These are phyloP conservation scores for Phaeosphaeriaceae sp. DNA, from an alignment of 2,329 filamentous ascomycete species.

Conservation along the genomic window DNA sequence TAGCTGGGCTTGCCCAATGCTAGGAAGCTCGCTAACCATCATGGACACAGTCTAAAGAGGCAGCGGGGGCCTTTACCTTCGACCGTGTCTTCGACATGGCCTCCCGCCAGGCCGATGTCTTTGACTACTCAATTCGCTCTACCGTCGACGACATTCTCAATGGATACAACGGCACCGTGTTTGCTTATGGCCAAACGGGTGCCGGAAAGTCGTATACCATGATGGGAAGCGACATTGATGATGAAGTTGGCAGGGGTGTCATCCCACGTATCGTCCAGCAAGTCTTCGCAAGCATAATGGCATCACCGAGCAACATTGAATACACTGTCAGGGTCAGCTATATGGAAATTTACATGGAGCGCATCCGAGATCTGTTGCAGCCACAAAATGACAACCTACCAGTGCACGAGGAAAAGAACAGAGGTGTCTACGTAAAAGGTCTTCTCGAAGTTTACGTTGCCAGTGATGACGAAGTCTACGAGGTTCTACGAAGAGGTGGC, in stretches of 20 bases:
- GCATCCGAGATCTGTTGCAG: conserved; percentile 88
- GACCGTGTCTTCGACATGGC: conserved; percentile 97
- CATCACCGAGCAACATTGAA: conserved; percentile 90
- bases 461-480: conserved; percentile 93
- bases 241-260: conserved; percentile 85
- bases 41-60: conserved; percentile 74
- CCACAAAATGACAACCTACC: conserved; percentile 96
- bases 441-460: conserved; percentile 94
- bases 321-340: conserved; percentile 99
- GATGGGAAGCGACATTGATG: conserved; percentile 96
- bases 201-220: conserved; percentile 99
- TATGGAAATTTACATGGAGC: conserved; percentile 99
- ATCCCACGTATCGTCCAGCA: conserved; percentile 97
- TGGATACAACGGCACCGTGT: conserved; percentile 98
- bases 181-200: conserved; percentile 97
- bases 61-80: conserved; percentile 84
- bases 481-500: conserved; percentile 93
- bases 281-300: conserved; percentile 94
- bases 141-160: conserved; percentile 98
- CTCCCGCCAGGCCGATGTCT: conserved; percentile 89
- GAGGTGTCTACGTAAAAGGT: conserved; percentile 96
- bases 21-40: conserved; percentile 16
- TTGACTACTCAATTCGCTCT: conserved; percentile 94
- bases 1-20: not conserved
- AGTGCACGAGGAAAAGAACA: conserved; percentile 96